phyloP scores from a whole-genome alignment of 129 eudicot species.

The carrot (Daucus carota) region DNA sequence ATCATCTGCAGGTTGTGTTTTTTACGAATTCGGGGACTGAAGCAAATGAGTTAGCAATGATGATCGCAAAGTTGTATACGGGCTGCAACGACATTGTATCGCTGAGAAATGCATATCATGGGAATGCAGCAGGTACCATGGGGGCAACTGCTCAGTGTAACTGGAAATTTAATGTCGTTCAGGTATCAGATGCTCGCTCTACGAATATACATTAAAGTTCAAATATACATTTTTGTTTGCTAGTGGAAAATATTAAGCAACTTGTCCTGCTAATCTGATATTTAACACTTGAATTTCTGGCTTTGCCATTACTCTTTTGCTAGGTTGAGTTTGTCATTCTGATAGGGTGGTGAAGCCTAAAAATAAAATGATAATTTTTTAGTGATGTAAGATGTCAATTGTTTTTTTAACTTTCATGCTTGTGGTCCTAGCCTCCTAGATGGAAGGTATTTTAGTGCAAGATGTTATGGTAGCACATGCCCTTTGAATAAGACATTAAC shows the following conservation, averaged over 20 bases:
- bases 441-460: neutral
- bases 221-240: neutral
- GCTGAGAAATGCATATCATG: slow-evolving; percentile 88
- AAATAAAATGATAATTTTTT: neutral
- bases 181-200: slow-evolving; percentile 36
- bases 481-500: neutral
- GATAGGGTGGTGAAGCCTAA: neutral
- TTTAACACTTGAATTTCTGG: neutral
- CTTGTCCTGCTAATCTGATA: neutral
- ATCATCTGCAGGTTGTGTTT: slow-evolving; percentile 60
- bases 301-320: neutral
- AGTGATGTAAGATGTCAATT: neutral
- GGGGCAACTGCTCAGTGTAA: slow-evolving; percentile 81
- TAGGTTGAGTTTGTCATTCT: neutral
- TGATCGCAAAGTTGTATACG: slow-evolving; percentile 71
- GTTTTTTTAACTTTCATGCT: neutral
- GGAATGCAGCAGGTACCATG: slow-evolving; percentile 80
- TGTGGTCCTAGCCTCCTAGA: slow-evolving; percentile 1
- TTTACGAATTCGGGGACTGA: slow-evolving; percentile 88
- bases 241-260: neutral
- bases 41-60: slow-evolving; percentile 90
- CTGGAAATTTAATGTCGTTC: slow-evolving; percentile 79
- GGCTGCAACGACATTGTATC: slow-evolving; percentile 78
- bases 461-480: slow-evolving; percentile 4
- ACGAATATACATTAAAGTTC: neutral